These are phyloP conservation scores for Umbelopsis isabellina DNA, from an alignment of 192 early-diverging fungal species.

Conservation along the genomic window DNA sequence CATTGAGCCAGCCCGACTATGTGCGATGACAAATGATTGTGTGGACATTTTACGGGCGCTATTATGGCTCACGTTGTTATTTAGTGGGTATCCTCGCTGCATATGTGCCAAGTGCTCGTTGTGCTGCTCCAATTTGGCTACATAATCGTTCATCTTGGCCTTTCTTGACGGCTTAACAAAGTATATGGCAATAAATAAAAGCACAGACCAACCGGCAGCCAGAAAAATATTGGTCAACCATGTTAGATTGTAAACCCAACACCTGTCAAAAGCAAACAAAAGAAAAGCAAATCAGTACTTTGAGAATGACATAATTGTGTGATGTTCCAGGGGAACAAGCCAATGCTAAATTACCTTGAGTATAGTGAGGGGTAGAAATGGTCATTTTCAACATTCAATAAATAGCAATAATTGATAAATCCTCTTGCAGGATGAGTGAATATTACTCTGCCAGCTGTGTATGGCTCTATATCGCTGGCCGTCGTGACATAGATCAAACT, in stretches of 20 bases:
- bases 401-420: slow-evolving; percentile 4
- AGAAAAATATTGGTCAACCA: slow-evolving; percentile 6
- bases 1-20: slow-evolving; percentile 11
- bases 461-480: neutral
- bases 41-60: neutral
- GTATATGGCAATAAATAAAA: neutral
- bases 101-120: slow-evolving; percentile 4
- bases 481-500: neutral
- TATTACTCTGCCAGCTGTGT: neutral
- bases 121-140: neutral
- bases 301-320: neutral
- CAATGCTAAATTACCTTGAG: neutral
- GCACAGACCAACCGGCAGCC: neutral
- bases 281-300: neutral
- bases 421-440: slow-evolving; percentile 11
- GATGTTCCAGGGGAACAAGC: too few species aligned
- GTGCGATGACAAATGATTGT: slow-evolving; percentile 1
- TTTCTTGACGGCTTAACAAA: neutral
- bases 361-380: slow-evolving; percentile 9
- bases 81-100: neutral
- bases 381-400: slow-evolving; percentile 12
- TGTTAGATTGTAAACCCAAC: slow-evolving; percentile 13
- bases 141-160: neutral
- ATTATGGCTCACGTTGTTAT: slow-evolving; percentile 7
- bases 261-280: neutral